Evolutionary conservation across 2,329 filamentous ascomycete species (phyloP).

Genomic region (Orbilia quercus): DNA sequence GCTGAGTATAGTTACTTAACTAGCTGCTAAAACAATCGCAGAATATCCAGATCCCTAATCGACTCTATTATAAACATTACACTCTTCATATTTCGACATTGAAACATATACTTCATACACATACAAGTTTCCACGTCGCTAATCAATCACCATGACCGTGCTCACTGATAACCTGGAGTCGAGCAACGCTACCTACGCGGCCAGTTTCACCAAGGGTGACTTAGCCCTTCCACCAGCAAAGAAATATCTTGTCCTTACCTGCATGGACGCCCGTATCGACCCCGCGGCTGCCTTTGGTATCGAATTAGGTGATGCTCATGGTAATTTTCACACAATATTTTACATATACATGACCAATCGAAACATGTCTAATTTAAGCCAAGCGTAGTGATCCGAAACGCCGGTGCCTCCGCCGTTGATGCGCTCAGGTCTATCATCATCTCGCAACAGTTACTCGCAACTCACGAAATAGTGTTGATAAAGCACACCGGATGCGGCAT

Average conservation of each 20-base stretch:
- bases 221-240: conserved; percentile 76
- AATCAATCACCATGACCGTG: conserved; percentile 61
- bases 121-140: too few relatives aligned
- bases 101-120: neutral
- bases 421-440: conserved; percentile 80
- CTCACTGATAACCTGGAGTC: conserved; percentile 69
- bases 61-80: too few relatives aligned
- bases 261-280: conserved; percentile 83
- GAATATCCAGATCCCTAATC: too few relatives aligned
- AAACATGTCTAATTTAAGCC: neutral
- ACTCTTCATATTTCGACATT: too few relatives aligned
- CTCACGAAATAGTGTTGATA: conserved; percentile 77
- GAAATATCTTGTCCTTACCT: conserved; percentile 77
- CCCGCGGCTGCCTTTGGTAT: conserved; percentile 77
- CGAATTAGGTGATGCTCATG: conserved; percentile 78
- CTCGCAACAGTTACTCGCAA: conserved; percentile 81
- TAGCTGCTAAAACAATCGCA: too few relatives aligned
- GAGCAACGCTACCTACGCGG: conserved; percentile 70
- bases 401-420: conserved; percentile 74
- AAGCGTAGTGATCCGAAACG: conserved; percentile 62
- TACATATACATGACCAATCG: neutral
- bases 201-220: conserved; percentile 73
- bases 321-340: conserved; percentile 44
- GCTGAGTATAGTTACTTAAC: too few relatives aligned
- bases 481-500: conserved; percentile 77